Evolutionary conservation across 2,329 filamentous ascomycete species (phyloP), one percentile per base, ranked within the genome.

Genomic region (Phoma sp.): DNA sequence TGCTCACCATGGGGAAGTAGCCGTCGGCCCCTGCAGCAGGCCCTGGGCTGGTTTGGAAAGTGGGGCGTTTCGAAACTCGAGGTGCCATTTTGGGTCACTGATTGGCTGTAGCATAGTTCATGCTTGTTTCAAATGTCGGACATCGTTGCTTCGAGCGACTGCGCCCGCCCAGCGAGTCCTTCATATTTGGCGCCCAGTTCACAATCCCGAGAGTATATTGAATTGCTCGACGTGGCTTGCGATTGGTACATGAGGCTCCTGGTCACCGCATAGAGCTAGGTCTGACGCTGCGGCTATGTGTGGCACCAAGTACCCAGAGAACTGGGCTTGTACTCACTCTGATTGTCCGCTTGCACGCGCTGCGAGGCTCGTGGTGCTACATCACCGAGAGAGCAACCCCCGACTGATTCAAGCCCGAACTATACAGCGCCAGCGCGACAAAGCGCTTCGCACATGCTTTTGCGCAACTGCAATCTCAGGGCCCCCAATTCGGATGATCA

Each of bases 51-150:
- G 6, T 29, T 29, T 29, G 9, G 27, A 29, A 9, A 29, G 44
- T 33, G 48, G 44, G 36, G 18, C 23, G 49, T 57, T 57, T 57
- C 36, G 40, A 50, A 43, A 43, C 36, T 32, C 27, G 27, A 18
- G 2, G 27, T 9, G 27, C 27, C 27, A 29, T 2, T 43, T 7
- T 4, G 27, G 23, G 32, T 13, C 25, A 9, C 22, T 47, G 37
- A 42, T 45, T 55, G 52, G 52, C 46, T 37, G 25, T 7, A n/a
- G 2, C 35, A 50, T 3, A 48, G 61, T 60, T 62, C 7, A 37
- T 40, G 45, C 55, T 9, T 58, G 64, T 66, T 66, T 66, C 62
- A 66, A 18, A 29, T 14, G 13, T 38, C 42, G 52, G 49, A 48
- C 50, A 50, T 37, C 36, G 48, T 38, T 59, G 43, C 49, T 61